These are phyloP conservation scores for Apiospora koreana DNA, from an alignment of 2,329 filamentous ascomycete species.

Conservation along the genomic window DNA sequence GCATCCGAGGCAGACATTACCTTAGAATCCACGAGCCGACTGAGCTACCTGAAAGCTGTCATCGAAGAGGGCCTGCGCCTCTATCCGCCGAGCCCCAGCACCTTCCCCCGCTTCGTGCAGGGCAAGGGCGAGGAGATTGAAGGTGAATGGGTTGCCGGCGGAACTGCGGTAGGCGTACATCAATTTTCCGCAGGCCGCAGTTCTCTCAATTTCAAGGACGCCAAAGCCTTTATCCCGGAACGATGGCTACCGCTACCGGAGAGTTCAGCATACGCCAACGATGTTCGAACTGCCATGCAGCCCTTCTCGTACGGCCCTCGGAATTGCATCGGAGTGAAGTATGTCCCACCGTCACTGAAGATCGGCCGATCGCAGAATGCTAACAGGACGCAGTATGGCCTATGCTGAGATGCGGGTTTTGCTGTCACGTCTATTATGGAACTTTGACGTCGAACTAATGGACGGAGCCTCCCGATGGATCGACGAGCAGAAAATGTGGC, in stretches of 20 bases:
- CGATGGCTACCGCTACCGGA: slow-evolving; percentile 32
- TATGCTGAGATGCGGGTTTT: slow-evolving; percentile 41
- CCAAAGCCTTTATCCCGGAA: slow-evolving; percentile 40
- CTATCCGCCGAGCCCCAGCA: slow-evolving; percentile 36
- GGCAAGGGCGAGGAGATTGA: slow-evolving; percentile 27
- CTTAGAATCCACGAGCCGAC: slow-evolving; percentile 30
- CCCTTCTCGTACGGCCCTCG: slow-evolving; percentile 39
- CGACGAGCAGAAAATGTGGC: slow-evolving; percentile 25
- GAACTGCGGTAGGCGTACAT: not conserved
- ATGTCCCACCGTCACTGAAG: not conserved
- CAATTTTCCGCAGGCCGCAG: not conserved
- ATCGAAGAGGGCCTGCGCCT: slow-evolving; percentile 44
- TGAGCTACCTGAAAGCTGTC: slow-evolving; percentile 44
- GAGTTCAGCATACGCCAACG: slow-evolving; percentile 28
- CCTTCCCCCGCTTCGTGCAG: slow-evolving; percentile 26
- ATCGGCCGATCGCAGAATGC: not conserved
- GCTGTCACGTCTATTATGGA: slow-evolving; percentile 35
- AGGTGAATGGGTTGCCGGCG: slow-evolving; percentile 27
- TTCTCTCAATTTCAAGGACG: slow-evolving; percentile 36
- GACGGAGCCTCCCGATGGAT: slow-evolving; percentile 30
- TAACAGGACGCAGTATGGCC: slow-evolving; percentile 28
- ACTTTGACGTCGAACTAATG: slow-evolving; percentile 35
- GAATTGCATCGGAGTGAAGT: slow-evolving; percentile 41
- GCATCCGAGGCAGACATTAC: slow-evolving; percentile 39
- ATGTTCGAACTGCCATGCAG: slow-evolving; percentile 35